Base-by-base conservation (phyloP, 2,329 filamentous ascomycete genomes). In the Chrysoporthe puriensis region DNA sequence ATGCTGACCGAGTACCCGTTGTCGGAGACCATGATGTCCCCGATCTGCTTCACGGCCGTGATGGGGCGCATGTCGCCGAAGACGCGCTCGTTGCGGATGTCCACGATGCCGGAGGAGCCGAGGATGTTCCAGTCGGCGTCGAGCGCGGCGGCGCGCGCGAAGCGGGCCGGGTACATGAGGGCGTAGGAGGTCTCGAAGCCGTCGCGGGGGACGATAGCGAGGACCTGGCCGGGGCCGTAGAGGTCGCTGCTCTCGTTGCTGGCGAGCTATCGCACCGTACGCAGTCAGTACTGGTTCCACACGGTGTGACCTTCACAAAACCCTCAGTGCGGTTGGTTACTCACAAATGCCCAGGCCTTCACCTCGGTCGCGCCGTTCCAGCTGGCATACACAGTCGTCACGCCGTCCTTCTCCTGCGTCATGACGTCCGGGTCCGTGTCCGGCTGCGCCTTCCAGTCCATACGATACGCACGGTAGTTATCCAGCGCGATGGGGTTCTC, bases 331-430 rank as follows among this genome's bases (percentile, higher is more conserved):
- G 14, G 21, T 7, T 6, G 16, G n/a, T 4, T 34, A 54, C 64
- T 62, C 18, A 63, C 59, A 32, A 67, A 63, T 16, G 61, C 67
- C 68, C 70, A 72, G 7, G 60, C 59, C 14, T 63, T 67, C n/a
- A 76, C 73, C 46, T 76, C 73, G 4, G 75, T 77, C 21, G 75
- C 75, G 44, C 76, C 75, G 63, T 77, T 76, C 76, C 75, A 77
- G 63, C 73, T 75, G 36, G 74, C 71, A 46, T 75, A 77, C 4
- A 74, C 48, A 34, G 63, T 67, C 13, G 43, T 18, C 21, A 67
- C 63, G 6, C 63, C 63, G 3, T 65, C 44, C 7, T 63, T 68
- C 2, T 71, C 66, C 56, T 67, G 63, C 43, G 72, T 64, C 58
- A 68, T 70, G 36, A 72, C 52, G 44, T 69, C 66, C 9, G 74